Conservation (phyloP, 306 rosid species). For the Calophaca sinica region DNA sequence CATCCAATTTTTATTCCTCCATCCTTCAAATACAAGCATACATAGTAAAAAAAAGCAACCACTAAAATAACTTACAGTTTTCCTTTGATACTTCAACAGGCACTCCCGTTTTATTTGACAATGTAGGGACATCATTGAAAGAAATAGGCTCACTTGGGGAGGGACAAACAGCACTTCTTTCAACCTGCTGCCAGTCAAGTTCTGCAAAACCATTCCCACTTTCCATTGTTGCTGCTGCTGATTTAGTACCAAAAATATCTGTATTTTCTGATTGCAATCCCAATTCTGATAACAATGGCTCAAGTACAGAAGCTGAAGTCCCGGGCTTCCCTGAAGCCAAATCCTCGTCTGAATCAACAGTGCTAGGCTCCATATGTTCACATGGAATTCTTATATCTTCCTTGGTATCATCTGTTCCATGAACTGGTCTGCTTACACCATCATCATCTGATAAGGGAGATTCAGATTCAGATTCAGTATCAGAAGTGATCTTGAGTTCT, state of each 20-base stretch:
- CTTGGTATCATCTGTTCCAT: conserved; percentile 38
- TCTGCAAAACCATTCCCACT: conserved; percentile 56
- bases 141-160: conserved; percentile 48
- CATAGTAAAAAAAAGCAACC: conserved; percentile 28
- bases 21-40: conserved; percentile 12
- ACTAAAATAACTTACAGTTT: conserved; percentile 62
- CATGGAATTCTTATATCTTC: conserved; percentile 49
- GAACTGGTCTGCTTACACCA: conserved; percentile 44
- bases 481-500: conserved; percentile 78
- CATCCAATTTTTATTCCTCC: conserved; percentile 36
- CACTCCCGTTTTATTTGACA: conserved; percentile 47
- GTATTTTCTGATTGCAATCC: conserved; percentile 42
- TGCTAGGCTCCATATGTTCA: conserved; percentile 49
- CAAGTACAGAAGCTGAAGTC: conserved; percentile 50
- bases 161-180: conserved; percentile 40
- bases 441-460: conserved; percentile 62
- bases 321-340: conserved; percentile 49
- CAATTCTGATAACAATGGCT: conserved; percentile 49
- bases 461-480: conserved; percentile 85
- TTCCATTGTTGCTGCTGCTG: conserved; percentile 44
- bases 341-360: conserved; percentile 51
- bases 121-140: conserved; percentile 42
- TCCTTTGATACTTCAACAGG: conserved; percentile 57
- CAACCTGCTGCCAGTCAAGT: conserved; percentile 58
- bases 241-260: conserved; percentile 45